Evolutionary conservation across 1,284 basidiomycete species (phyloP), one percentile per base, ranked within the genome.

Genomic region (Boletus mariae): DNA sequence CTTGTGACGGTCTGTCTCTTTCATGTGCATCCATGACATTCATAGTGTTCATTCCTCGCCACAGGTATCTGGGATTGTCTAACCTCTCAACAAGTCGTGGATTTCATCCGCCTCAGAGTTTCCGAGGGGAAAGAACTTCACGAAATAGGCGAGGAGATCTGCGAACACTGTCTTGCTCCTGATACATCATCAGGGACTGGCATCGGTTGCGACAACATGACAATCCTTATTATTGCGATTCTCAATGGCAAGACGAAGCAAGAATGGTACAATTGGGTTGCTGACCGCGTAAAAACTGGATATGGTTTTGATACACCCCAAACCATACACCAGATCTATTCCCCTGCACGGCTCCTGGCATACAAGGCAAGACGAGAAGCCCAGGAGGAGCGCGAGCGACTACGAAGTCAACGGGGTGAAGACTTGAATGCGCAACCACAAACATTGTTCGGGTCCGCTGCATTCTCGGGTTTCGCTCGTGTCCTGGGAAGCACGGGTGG

Each of bases 181-280:
- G 93, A 98, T 69, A 91, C 92, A 2, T 90, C 91, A 45, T 90
- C 91, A 40, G 93, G 92, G 43, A 82, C 83, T 42, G 96, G 97
- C 15, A 92, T 98, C 57, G 97, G 97, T 23, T 98, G 95, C 69
- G 97, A 99, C 76, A 99, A 99, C 76, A 99, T 99, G 97, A 99
- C 97, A 0, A 79, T 97, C 51, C 82, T 98, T 60, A 82, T 99
- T 54, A 83, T 99, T 46, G 97, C 93, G 4, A 70, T 99, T 47
- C 80, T 97, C 31, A 80, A 90, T 58, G 95, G 92, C 31, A 85
- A 87, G 55, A 93, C 93, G 13, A 85, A 88, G 68, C 87, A 93
- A 58, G 87, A 97, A 67, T 99, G 97, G 97, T 92, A 91, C 67
- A 72, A 80, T 25, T 99, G 95, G 97, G 73, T 99, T 60, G 85